Conservation (phyloP, 2,329 filamentous ascomycete species). For the Mycosphaerella sp. region DNA sequence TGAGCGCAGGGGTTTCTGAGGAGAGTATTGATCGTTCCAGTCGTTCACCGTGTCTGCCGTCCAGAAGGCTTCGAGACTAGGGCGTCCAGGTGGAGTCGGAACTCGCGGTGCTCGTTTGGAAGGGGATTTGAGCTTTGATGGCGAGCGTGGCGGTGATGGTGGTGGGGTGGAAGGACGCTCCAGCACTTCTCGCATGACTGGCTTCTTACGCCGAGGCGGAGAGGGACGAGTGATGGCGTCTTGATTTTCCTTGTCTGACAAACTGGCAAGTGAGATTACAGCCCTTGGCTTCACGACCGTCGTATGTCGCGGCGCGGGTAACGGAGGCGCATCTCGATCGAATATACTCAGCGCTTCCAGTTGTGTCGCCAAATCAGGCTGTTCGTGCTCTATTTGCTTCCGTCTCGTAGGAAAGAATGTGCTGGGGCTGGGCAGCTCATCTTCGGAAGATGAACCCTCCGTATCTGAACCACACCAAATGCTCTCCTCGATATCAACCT, state of each 20-base stretch:
- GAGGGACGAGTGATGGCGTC: slow-evolving; percentile 23
- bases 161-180: slow-evolving; percentile 35
- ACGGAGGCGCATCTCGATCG: slow-evolving; percentile 8
- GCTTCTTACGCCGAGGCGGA: slow-evolving; percentile 23
- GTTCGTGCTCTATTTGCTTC: slow-evolving; percentile 1
- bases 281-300: not conserved
- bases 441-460: slow-evolving; percentile 21
- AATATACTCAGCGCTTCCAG: slow-evolving; percentile 18
- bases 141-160: slow-evolving; percentile 41
- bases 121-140: slow-evolving; percentile 41
- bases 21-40: slow-evolving; percentile 59
- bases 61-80: slow-evolving; percentile 55
- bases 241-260: slow-evolving; percentile 31
- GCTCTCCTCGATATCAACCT: slow-evolving; percentile 32
- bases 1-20: slow-evolving; percentile 42
- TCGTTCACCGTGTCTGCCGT: slow-evolving; percentile 52
- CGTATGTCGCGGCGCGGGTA: not conserved
- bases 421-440: slow-evolving; percentile 26
- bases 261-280: not conserved
- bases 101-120: slow-evolving; percentile 43
- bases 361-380: slow-evolving; percentile 11
- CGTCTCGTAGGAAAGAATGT: slow-evolving; percentile 21
- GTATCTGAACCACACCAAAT: slow-evolving; percentile 30
- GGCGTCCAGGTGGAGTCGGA: slow-evolving; percentile 49
- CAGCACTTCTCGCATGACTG: slow-evolving; percentile 2